These are phyloP conservation scores for Diaporthe destruens DNA, from an alignment of 2,329 filamentous ascomycete genomes.

Conservation along the genomic window DNA sequence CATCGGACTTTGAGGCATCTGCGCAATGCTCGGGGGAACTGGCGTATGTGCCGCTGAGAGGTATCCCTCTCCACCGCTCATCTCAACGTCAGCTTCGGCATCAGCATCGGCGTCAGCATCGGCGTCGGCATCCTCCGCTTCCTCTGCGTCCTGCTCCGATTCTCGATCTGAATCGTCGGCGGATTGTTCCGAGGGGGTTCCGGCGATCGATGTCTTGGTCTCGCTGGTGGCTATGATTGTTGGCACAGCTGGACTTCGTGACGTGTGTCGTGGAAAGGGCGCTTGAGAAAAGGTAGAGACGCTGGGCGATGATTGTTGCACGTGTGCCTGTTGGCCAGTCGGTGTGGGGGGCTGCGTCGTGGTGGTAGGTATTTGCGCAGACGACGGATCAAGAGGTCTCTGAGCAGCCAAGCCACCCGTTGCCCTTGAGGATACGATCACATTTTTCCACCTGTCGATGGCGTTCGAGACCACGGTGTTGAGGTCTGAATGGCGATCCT, in stretches of 20 bases:
- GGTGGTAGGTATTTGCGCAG: slow-evolving; percentile 43
- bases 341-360: slow-evolving; percentile 45
- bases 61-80: slow-evolving; percentile 34
- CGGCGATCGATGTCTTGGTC: slow-evolving; percentile 37
- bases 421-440: slow-evolving; percentile 65
- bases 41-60: slow-evolving; percentile 33
- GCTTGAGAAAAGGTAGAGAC: slow-evolving; percentile 37
- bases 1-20: slow-evolving; percentile 28
- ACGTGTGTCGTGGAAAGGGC: slow-evolving; percentile 14
- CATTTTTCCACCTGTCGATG: slow-evolving; percentile 73
- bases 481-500: slow-evolving; percentile 67
- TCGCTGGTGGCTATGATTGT: slow-evolving; percentile 35
- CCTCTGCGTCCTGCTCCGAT: slow-evolving; percentile 33
- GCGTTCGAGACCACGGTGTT: slow-evolving; percentile 64
- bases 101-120: slow-evolving; percentile 36
- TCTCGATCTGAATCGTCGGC: slow-evolving; percentile 36
- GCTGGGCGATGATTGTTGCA: slow-evolving; percentile 48
- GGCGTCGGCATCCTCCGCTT: slow-evolving; percentile 34
- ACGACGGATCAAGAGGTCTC: slow-evolving; percentile 57
- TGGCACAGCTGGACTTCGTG: slow-evolving; percentile 28
- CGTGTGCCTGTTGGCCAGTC: slow-evolving; percentile 42
- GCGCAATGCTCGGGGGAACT: slow-evolving; percentile 18
- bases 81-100: slow-evolving; percentile 39
- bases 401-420: slow-evolving; percentile 63
- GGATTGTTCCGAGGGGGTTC: slow-evolving; percentile 37